A percentile compares a stretch with the other conserved stretches of the same genome.
Conservation (phyloP, 2,329 filamentous ascomycete species). For the Alternaria ventricosa region DNA sequence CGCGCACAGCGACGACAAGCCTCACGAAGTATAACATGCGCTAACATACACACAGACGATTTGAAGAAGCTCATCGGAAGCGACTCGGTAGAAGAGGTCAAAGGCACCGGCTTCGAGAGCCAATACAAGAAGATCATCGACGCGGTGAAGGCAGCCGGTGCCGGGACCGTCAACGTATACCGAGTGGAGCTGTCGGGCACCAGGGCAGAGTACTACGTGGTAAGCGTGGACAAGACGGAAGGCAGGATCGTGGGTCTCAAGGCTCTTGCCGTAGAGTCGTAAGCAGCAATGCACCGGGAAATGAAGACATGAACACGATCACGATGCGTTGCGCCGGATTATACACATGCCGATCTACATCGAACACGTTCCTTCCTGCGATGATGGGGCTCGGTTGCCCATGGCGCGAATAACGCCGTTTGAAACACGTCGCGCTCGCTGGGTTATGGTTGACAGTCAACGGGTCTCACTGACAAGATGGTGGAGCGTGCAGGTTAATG, state of each 20-base stretch:
- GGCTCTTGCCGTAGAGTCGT: conserved; percentile 74
- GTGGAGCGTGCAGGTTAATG: neutral
- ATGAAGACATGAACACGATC: neutral
- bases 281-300: neutral
- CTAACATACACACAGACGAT: conserved; percentile 59
- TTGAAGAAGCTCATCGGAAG: conserved; percentile 72
- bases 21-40: neutral
- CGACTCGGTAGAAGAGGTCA: conserved; percentile 68
- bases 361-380: neutral
- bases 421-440: conserved; percentile 6
- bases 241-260: conserved; percentile 77
- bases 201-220: conserved; percentile 79
- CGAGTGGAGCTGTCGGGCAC: conserved; percentile 67
- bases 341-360: neutral
- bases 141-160: conserved; percentile 70
- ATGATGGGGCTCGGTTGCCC: neutral
- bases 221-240: conserved; percentile 66
- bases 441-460: conserved; percentile 4
- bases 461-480: conserved; percentile 1
- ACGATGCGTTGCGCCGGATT: neutral
- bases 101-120: conserved; percentile 74
- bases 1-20: neutral
- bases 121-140: conserved; percentile 73
- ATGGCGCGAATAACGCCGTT: conserved; percentile 10
- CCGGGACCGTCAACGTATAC: conserved; percentile 78